phyloP scores from a whole-genome alignment of 164 flowering plant genomes.

The Cinnamomum chago region DNA sequence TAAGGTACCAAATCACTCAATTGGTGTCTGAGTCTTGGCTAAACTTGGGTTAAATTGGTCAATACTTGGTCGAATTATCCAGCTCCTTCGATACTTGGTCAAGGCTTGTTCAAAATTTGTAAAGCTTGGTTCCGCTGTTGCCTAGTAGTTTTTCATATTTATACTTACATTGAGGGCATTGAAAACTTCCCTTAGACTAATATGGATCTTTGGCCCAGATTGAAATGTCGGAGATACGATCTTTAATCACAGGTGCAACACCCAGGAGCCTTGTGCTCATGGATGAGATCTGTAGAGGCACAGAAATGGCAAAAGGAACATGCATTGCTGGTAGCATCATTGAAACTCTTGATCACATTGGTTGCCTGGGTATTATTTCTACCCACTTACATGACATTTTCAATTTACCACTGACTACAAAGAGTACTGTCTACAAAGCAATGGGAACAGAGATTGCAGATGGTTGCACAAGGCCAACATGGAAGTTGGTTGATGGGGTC shows the following conservation, averaged over 20 bases:
- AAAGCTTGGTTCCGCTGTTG: too few relatives aligned
- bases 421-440: conserved; percentile 61
- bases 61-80: too few relatives aligned
- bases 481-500: conserved; percentile 84
- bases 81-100: too few relatives aligned
- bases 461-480: conserved; percentile 75
- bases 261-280: conserved; percentile 87
- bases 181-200: too few relatives aligned
- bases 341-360: conserved; percentile 73
- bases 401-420: conserved; percentile 55
- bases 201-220: conserved; percentile 36
- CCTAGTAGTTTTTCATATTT: too few relatives aligned
- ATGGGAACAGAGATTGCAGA: conserved; percentile 71
- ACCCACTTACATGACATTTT: conserved; percentile 95
- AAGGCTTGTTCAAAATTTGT: too few relatives aligned
- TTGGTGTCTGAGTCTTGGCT: too few relatives aligned
- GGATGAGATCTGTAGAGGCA: conserved; percentile 98
- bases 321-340: conserved; percentile 94
- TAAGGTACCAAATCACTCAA: too few relatives aligned
- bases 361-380: conserved; percentile 90
- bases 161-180: too few relatives aligned
- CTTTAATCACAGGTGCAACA: conserved; percentile 56
- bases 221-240: conserved; percentile 94
- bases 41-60: too few relatives aligned
- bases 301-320: conserved; percentile 94